A percentile compares a stretch with the other conserved stretches of the same genome.
Evolutionary conservation across 2,329 filamentous ascomycete genomes (phyloP).

Genomic region (Madurella mycetomatis): DNA sequence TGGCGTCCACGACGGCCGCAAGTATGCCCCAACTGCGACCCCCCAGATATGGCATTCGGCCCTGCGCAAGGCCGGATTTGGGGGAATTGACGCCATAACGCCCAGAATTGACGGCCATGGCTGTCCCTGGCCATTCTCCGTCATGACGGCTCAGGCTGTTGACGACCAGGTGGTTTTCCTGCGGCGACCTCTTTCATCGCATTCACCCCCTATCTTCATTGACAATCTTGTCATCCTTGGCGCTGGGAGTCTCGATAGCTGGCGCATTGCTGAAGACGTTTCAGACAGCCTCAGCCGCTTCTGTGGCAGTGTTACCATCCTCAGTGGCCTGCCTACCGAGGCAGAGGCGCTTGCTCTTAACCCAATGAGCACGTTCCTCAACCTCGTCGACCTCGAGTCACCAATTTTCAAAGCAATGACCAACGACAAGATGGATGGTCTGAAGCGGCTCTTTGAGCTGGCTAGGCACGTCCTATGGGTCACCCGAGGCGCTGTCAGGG

Average conservation of each 20-base stretch:
- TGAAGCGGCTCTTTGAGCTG: no score
- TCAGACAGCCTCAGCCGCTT: no score
- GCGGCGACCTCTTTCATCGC: neutral
- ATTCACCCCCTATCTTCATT: neutral
- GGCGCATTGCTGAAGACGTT: no score
- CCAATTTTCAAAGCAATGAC: no score
- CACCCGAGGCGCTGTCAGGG: no score
- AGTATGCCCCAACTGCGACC: conserved; percentile 5
- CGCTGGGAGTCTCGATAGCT: neutral
- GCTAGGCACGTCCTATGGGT: no score
- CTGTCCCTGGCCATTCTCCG: conserved; percentile 1
- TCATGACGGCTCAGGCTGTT: conserved; percentile 26
- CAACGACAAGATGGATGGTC: no score
- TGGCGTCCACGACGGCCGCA: conserved; percentile 25
- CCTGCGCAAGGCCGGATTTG: conserved; percentile 25
- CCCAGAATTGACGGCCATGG: conserved; percentile 2
- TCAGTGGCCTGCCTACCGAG: no score
- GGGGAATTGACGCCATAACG: conserved; percentile 21
- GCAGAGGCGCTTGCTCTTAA: no score
- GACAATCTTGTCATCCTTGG: conserved; percentile 22
- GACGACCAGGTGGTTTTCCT: conserved; percentile 23
- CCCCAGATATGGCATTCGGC: conserved; percentile 23
- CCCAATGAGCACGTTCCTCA: no score
- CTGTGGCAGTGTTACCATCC: no score
- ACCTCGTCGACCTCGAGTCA: no score